These are phyloP conservation scores for Phylloporus rhodoxanthus DNA, from an alignment of 768 basidiomycete genomes.

Conservation along the genomic window DNA sequence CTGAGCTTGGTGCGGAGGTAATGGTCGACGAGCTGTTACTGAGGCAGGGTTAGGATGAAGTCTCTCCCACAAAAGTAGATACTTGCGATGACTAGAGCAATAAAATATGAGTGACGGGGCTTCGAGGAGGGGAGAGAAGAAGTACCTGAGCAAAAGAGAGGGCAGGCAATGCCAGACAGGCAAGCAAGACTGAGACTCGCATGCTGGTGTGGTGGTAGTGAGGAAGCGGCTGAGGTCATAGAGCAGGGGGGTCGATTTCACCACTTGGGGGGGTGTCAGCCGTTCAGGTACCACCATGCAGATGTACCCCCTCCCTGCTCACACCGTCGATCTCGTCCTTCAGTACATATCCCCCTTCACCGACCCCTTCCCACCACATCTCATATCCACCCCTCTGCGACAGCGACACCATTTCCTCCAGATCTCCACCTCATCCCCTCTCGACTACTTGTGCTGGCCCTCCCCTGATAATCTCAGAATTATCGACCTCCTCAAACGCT, in stretches of 20 bases:
- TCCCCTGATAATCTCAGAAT: constrained; percentile 32
- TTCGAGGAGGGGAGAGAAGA: background rate
- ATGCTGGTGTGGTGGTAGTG: constrained; percentile 13
- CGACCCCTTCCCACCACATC: constrained; percentile 50
- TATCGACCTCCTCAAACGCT: constrained; percentile 41
- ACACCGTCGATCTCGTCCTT: constrained; percentile 44
- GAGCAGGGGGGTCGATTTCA: constrained; percentile 6
- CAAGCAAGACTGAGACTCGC: constrained; percentile 29
- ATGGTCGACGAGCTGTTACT: constrained; percentile 41
- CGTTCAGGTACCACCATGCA: constrained; percentile 20
- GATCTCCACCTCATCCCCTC: constrained; percentile 43
- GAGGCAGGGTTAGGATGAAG: constrained; percentile 36
- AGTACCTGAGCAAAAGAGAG: constrained; percentile 31
- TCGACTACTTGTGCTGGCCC: constrained; percentile 67
- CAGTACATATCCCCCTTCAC: constrained; percentile 52
- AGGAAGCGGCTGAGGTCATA: constrained; percentile 5
- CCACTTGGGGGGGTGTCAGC: background rate
- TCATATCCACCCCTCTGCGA: constrained; percentile 52
- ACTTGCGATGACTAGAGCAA: constrained; percentile 36
- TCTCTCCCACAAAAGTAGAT: constrained; percentile 19
- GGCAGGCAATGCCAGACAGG: constrained; percentile 25
- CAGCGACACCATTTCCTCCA: constrained; percentile 63
- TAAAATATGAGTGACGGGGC: constrained; percentile 5
- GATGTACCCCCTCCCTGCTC: constrained; percentile 31
- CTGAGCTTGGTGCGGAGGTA: constrained; percentile 40